phyloP scores from a whole-genome alignment of 2,329 filamentous ascomycete species.

The Aquanectria penicillioides region DNA sequence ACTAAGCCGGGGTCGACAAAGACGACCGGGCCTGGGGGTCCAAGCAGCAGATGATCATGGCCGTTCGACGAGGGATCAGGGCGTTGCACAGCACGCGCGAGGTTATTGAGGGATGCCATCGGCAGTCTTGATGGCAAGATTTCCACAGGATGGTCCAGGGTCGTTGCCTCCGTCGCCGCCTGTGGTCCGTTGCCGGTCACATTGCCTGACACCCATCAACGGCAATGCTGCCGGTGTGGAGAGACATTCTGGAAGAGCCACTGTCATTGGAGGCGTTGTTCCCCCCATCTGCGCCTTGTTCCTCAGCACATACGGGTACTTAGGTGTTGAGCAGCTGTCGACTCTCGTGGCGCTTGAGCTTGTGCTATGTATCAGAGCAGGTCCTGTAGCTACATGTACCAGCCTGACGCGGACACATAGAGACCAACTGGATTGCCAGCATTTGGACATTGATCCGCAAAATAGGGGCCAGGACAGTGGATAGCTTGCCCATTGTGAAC shows the following conservation, averaged over 20 bases:
- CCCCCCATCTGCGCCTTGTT: neutral
- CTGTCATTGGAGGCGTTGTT: neutral
- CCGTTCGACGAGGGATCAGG: conserved; percentile 13
- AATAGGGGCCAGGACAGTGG: conserved; percentile 26
- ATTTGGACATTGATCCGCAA: conserved; percentile 27
- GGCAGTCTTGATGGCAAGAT: conserved; percentile 11
- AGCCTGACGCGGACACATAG: neutral
- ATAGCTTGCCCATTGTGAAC: conserved; percentile 8
- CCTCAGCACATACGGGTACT: neutral
- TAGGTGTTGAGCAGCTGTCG: neutral
- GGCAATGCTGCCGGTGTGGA: neutral
- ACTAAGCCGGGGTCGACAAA: conserved; percentile 25
- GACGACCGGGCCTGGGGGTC: conserved; percentile 5
- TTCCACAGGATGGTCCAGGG: neutral
- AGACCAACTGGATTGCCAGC: conserved; percentile 4
- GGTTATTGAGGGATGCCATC: neutral
- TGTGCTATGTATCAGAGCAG: conserved; percentile 1
- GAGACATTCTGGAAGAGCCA: neutral
- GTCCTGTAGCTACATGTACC: no score
- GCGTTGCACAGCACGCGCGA: conserved; percentile 1
- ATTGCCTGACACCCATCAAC: neutral
- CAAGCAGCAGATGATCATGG: conserved; percentile 24
- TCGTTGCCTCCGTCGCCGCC: neutral
- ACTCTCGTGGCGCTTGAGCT: conserved; percentile 12
- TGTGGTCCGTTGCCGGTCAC: neutral